Base-by-base conservation (phyloP, 2,329 filamentous ascomycete genomes). In the Leptosphaerulina australis region DNA sequence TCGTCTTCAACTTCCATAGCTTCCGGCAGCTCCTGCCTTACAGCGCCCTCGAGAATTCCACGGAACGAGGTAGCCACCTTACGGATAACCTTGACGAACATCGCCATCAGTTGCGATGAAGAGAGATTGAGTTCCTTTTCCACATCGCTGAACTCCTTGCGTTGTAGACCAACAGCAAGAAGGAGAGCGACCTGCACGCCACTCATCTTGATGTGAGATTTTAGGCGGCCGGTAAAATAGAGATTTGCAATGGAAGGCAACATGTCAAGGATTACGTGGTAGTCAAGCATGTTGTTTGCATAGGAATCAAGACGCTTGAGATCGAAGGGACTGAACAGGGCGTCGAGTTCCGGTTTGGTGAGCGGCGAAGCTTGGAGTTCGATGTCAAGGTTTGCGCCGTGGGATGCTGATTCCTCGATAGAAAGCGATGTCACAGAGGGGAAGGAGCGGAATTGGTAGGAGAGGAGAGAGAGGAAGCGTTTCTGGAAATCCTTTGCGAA, bases 61-160 rank as follows among this genome's bases (percentile, higher is more conserved):
- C 86, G 83, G 74, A 99, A 94, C 68, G 92, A 84, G 2, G 83
- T 80, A 2, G 88, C 88, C 29, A 96, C 82, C 77, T 97, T 97
- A 59, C 91, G 85, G 52, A 97, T 82, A 53, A 96, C 88, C 79
- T 99, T 99, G 72, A 96, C 90, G 74, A 99, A 97, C 88, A 97
- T 96, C 53, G 93, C 92, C 55, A 99, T 80, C 3, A 97, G 78
- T 76, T 97, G 94, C 34, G 86, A 87, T 2, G 84, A 82, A 0
- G 84, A 84, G 5, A 97, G 76, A 6, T 81, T 82, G 3, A 96
- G 75, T 67, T 99, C 94, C 56, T 87, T 85, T 55, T 92, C 88
- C 7, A 97, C 77, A 10, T 83, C 82, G 11, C 94, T 90, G 21
- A 99, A 79, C 29, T 88, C 87, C 77, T 97, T 97, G 60, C 89